Evolutionary conservation across 148 eudicot genomes (phyloP).

Genomic region (Vaccinium vitisidaea): DNA sequence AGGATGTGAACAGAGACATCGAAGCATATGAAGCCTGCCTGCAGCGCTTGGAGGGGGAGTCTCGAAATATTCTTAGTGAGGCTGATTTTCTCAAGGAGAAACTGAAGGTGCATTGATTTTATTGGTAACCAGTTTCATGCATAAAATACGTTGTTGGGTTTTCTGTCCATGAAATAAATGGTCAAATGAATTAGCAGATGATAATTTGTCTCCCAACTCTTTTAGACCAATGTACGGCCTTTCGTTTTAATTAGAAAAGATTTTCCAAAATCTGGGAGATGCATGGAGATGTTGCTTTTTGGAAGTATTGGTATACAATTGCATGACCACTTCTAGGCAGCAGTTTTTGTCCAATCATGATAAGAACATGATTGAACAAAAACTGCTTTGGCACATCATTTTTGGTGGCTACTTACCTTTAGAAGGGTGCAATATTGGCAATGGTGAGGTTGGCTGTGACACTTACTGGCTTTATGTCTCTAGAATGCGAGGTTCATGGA

Average conservation of each 20-base stretch:
- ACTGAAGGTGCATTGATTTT: slow-evolving; percentile 55
- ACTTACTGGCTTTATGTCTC: background rate
- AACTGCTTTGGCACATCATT: background rate
- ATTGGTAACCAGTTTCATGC: slow-evolving; percentile 10
- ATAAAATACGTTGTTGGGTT: slow-evolving; percentile 8
- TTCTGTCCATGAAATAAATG: background rate
- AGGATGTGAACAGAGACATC: slow-evolving; percentile 83
- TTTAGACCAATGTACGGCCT: background rate
- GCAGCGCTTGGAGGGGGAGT: slow-evolving; percentile 80
- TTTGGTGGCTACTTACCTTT: slow-evolving; percentile 1
- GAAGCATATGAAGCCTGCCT: slow-evolving; percentile 90
- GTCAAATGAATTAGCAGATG: background rate
- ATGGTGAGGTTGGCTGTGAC: background rate
- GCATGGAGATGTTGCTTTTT: background rate
- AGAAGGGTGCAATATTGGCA: background rate
- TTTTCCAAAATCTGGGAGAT: background rate
- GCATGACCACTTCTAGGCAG: slow-evolving; percentile 2
- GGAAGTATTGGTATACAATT: slow-evolving; percentile 1
- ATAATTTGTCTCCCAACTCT: background rate
- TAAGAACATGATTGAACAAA: background rate
- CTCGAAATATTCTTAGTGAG: slow-evolving; percentile 74
- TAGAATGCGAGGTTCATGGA: background rate
- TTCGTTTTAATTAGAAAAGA: background rate
- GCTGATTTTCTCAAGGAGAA: slow-evolving; percentile 93
- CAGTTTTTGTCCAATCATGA: background rate